A percentile compares a stretch with the other conserved stretches of the same genome.
Evolutionary conservation across 2,329 filamentous ascomycete species (phyloP).

Genomic region (Simplicillium sp.): DNA sequence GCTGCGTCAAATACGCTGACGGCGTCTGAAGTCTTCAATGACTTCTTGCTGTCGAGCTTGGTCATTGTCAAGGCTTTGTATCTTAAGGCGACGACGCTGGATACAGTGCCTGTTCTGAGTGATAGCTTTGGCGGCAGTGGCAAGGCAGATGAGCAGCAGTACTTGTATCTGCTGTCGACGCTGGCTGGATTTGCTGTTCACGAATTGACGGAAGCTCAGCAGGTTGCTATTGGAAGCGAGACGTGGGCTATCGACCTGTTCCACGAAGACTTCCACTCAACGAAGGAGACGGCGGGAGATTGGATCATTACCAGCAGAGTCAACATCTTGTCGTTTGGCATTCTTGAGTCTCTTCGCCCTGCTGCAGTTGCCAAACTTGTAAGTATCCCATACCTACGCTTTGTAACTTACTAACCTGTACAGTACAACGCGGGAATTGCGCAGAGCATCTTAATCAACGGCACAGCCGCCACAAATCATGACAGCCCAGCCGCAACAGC

Average conservation of each 20-base stretch:
- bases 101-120: conserved; percentile 18
- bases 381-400: conserved; percentile 8
- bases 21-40: conserved; percentile 19
- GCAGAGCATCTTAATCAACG: conserved; percentile 22
- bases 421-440: conserved; percentile 26
- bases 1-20: conserved; percentile 6
- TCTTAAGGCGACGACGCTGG: conserved; percentile 22
- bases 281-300: conserved; percentile 13
- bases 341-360: conserved; percentile 26
- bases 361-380: conserved; percentile 23
- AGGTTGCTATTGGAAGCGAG: conserved; percentile 20
- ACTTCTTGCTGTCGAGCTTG: conserved; percentile 30
- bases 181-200: conserved; percentile 26
- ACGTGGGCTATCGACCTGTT: conserved; percentile 27
- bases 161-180: conserved; percentile 24
- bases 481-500: conserved; percentile 15
- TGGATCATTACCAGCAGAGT: conserved; percentile 21
- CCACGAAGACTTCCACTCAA: conserved; percentile 17
- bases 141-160: conserved; percentile 19
- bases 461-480: conserved; percentile 11
- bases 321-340: conserved; percentile 26
- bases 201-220: conserved; percentile 26
- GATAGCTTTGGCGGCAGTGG: conserved; percentile 19
- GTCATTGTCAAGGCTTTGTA: conserved; percentile 30
- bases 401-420: conserved; percentile 5